A percentile compares a stretch with the other conserved stretches of the same genome.
Evolutionary conservation across 805 yeast genomes (phyloP).

Genomic region (Lipomyces yamanashiensis): DNA sequence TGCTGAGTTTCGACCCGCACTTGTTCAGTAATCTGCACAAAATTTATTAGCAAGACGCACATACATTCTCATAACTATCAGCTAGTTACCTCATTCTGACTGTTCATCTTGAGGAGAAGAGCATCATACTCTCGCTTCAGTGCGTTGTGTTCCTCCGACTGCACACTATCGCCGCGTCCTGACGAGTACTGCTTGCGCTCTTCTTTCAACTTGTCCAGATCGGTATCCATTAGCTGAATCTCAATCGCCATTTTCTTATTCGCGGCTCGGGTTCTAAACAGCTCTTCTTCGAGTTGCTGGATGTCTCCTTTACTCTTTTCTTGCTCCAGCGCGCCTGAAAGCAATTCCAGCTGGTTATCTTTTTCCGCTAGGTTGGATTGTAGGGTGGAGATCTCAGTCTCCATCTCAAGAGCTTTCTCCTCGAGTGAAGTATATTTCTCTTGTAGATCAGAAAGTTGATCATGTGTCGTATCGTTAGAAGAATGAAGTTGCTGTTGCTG

Average conservation of each 20-base stretch:
- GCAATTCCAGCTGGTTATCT: conserved; percentile 53
- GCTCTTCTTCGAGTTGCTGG: conserved; percentile 16
- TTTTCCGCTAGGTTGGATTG: conserved; percentile 33
- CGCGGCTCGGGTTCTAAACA: conserved; percentile 27
- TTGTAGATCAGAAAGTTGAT: conserved; percentile 1
- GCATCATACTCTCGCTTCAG: conserved; percentile 37
- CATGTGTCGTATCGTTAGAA: background rate
- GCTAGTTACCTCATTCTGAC: conserved; percentile 25
- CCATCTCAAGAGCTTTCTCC: conserved; percentile 1
- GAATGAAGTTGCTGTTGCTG: background rate
- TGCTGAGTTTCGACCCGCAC: conserved; percentile 47
- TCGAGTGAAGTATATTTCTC: conserved; percentile 12
- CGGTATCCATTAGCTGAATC: conserved; percentile 49
- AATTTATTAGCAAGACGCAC: background rate
- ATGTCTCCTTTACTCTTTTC: background rate
- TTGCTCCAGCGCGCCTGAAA: conserved; percentile 53
- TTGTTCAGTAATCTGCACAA: conserved; percentile 43
- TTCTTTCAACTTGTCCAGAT: conserved; percentile 40
- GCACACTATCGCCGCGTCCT: background rate
- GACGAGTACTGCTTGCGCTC: conserved; percentile 19
- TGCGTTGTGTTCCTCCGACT: conserved; percentile 30
- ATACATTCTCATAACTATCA: no score
- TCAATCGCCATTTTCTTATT: conserved; percentile 28
- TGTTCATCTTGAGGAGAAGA: conserved; percentile 36
- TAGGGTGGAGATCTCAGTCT: conserved; percentile 2